A percentile compares a stretch with the other conserved stretches of the same genome.
phyloP scores from a whole-genome alignment of 306 rosid species.

The Lupinus albus region DNA sequence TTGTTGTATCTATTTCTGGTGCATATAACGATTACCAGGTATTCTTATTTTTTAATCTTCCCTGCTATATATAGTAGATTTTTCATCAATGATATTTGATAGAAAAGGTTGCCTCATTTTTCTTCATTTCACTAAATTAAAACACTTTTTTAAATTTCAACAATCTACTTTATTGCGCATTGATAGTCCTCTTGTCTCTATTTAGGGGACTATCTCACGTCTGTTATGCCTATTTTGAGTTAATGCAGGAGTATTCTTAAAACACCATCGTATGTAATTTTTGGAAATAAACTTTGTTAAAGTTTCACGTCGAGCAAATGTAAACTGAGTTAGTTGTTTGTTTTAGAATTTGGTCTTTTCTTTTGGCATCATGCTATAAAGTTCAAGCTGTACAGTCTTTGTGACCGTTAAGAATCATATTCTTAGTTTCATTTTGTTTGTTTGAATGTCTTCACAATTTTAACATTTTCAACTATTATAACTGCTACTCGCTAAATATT shows the following conservation, averaged over 20 bases:
- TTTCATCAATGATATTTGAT: conserved; percentile 22
- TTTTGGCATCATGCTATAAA: conserved; percentile 18
- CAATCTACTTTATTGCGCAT: conserved; percentile 34
- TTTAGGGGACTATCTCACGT: conserved; percentile 9
- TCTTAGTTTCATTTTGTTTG: conserved; percentile 24
- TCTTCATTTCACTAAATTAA: conserved; percentile 27
- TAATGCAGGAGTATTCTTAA: conserved; percentile 2
- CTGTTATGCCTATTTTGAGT: conserved; percentile 7
- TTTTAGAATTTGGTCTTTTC: conserved; percentile 11
- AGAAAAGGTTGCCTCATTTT: conserved; percentile 33
- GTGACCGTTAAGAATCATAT: neutral
- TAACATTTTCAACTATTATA: conserved; percentile 27
- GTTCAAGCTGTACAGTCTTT: conserved; percentile 9
- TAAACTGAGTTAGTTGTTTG: neutral
- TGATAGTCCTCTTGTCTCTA: conserved; percentile 2
- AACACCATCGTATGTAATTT: conserved; percentile 22
- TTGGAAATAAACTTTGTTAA: conserved; percentile 11
- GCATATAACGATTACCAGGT: conserved; percentile 95
- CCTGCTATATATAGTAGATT: conserved; percentile 23
- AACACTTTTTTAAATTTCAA: conserved; percentile 13
- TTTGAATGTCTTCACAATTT: conserved; percentile 10
- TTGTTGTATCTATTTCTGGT: conserved; percentile 87
- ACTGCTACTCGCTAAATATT: conserved; percentile 34
- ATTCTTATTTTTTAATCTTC: conserved; percentile 29
- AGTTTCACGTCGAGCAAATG: conserved; percentile 19